Conservation (phyloP, 176 grass and related monocot genomes). For the Oryza coarctata region DNA sequence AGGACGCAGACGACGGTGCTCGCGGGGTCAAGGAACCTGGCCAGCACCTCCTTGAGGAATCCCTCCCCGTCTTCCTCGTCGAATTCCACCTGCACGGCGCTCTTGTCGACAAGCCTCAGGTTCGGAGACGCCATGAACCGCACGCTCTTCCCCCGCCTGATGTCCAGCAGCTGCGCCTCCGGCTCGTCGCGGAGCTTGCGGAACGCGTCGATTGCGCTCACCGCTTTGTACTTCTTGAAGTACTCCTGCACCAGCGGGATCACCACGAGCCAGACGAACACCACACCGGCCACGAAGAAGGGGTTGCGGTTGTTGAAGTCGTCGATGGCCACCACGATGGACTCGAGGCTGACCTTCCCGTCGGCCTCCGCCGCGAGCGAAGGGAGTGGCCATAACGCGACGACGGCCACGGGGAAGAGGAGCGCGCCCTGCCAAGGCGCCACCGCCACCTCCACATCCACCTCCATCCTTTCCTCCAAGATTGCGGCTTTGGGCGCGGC, state of each 20-base stretch:
- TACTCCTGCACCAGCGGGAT: slow-evolving; percentile 73
- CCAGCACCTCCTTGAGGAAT: slow-evolving; percentile 58
- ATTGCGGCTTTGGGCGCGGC: slow-evolving; percentile 3
- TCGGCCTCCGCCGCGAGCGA: slow-evolving; percentile 48
- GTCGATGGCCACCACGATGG: slow-evolving; percentile 64
- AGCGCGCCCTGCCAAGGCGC: slow-evolving; percentile 16
- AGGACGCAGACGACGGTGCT: slow-evolving; percentile 87
- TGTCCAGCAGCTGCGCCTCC: slow-evolving; percentile 82
- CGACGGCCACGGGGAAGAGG: slow-evolving; percentile 32
- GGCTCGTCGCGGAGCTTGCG: slow-evolving; percentile 73
- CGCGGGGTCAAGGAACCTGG: slow-evolving; percentile 57
- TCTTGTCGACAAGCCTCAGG: slow-evolving; percentile 80
- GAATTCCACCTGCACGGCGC: slow-evolving; percentile 59
- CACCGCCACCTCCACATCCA: background rate
- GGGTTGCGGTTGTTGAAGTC: slow-evolving; percentile 92
- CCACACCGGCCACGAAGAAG: slow-evolving; percentile 75
- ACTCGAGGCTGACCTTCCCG: slow-evolving; percentile 82
- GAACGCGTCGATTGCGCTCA: slow-evolving; percentile 82
- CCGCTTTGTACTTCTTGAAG: slow-evolving; percentile 79
- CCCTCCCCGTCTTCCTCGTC: slow-evolving; percentile 64
- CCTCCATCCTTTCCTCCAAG: slow-evolving; percentile 2
- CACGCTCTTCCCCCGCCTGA: slow-evolving; percentile 76
- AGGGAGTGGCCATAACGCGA: slow-evolving; percentile 43
- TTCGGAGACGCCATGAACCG: slow-evolving; percentile 79
- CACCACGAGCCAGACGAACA: slow-evolving; percentile 81